Percentiles rank a stretch among this genome's conserved stretches.
These are phyloP conservation scores for Porodaedalea pini DNA, from an alignment of 1,284 basidiomycete genomes.

Conservation along the genomic window DNA sequence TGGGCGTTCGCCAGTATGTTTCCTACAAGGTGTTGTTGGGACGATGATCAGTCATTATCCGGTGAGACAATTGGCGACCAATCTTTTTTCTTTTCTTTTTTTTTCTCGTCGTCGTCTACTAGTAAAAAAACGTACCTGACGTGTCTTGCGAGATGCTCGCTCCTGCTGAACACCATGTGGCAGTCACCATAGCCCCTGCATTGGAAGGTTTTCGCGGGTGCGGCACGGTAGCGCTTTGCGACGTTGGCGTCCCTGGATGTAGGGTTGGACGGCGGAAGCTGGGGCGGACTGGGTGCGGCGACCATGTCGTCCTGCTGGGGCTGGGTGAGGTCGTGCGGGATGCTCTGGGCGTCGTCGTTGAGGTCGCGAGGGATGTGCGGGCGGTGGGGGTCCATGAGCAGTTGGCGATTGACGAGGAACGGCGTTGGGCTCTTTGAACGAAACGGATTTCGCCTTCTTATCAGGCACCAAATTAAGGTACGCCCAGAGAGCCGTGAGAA, in stretches of 20 bases:
- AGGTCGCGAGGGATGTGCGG: not conserved
- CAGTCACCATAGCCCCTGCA: slow-evolving; percentile 94
- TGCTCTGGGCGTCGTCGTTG: slow-evolving; percentile 2
- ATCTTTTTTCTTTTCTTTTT: not conserved
- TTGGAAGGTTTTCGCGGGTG: slow-evolving; percentile 88
- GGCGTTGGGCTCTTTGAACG: not conserved
- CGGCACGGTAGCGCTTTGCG: slow-evolving; percentile 68
- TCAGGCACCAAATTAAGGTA: slow-evolving; percentile 18
- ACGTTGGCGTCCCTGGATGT: slow-evolving; percentile 27
- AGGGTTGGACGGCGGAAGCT: slow-evolving; percentile 12
- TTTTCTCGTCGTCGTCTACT: no score
- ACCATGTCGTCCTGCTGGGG: slow-evolving; percentile 5
- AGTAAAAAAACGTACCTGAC: slow-evolving; percentile 63
- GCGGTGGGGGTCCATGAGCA: slow-evolving; percentile 1
- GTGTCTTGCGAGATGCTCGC: slow-evolving; percentile 93
- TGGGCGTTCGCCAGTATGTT: slow-evolving; percentile 95
- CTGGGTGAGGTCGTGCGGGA: not conserved
- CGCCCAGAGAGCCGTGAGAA: slow-evolving; percentile 6
- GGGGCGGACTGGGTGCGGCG: not conserved
- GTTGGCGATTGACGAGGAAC: not conserved
- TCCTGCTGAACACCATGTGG: slow-evolving; percentile 92
- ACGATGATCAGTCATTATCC: no score
- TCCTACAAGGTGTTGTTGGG: no score
- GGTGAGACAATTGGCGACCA: no score
- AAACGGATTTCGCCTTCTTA: not conserved